Percentiles rank a stretch among this genome's conserved stretches.
Evolutionary conservation across 176 grass and related monocot genomes (phyloP).

Genomic region (Cenchrus fungigraminus): DNA sequence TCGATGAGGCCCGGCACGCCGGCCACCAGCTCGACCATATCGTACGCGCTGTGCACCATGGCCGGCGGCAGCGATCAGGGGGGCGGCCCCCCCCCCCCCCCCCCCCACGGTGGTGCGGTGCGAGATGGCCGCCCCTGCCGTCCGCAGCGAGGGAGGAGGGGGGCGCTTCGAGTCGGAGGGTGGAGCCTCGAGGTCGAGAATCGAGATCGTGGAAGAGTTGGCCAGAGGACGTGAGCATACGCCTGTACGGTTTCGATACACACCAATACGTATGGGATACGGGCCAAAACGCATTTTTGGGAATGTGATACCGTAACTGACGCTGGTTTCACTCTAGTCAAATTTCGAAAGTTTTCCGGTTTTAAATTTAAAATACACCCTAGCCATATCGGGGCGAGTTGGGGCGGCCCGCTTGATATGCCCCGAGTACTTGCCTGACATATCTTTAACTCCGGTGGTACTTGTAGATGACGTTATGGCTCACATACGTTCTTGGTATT

Average conservation of each 20-base stretch:
- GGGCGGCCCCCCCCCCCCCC: too few relatives aligned
- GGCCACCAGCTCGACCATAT: slow-evolving; percentile 74
- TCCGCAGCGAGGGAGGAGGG: not conserved
- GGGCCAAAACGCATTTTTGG: not conserved
- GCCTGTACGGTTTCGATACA: not conserved
- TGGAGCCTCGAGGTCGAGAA: not conserved
- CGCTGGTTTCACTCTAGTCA: too few relatives aligned
- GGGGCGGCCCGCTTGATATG: too few relatives aligned
- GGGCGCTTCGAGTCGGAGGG: not conserved
- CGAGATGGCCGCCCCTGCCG: slow-evolving; percentile 15
- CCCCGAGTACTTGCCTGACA: too few relatives aligned
- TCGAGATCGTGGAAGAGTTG: slow-evolving; percentile 3
- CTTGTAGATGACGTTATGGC: too few relatives aligned
- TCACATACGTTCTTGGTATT: too few relatives aligned
- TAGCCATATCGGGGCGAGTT: too few relatives aligned
- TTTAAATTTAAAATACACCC: too few relatives aligned
- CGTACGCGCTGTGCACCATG: slow-evolving; percentile 98
- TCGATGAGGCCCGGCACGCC: slow-evolving; percentile 70
- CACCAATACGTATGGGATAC: not conserved
- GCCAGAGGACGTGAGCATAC: not conserved
- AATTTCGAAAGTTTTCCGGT: too few relatives aligned
- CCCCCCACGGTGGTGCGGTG: not conserved
- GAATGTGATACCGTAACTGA: too few relatives aligned
- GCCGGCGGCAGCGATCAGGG: slow-evolving; percentile 22
- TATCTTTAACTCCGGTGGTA: too few relatives aligned